phyloP scores from a whole-genome alignment of 2,329 filamentous ascomycete genomes.

The Tolypocladium sp. region DNA sequence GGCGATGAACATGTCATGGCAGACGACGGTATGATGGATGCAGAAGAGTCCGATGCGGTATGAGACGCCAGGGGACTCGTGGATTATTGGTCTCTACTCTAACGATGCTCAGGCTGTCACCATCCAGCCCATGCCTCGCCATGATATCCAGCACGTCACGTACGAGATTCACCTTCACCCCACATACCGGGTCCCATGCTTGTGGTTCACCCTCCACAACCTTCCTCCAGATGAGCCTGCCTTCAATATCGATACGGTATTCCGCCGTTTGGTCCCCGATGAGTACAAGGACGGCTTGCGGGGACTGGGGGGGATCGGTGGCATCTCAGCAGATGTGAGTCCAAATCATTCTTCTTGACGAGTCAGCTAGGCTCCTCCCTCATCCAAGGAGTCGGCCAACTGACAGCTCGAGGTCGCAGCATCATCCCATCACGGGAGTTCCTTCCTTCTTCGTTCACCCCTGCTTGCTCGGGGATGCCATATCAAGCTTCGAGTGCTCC shows the following conservation, averaged over 20 bases:
- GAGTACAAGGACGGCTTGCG: slow-evolving; percentile 54
- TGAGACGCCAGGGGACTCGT: slow-evolving; percentile 5
- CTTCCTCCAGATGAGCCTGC: slow-evolving; percentile 45
- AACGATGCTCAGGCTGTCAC: slow-evolving; percentile 28
- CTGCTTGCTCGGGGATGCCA: slow-evolving; percentile 76
- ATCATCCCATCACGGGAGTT: slow-evolving; percentile 72
- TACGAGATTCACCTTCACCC: slow-evolving; percentile 71
- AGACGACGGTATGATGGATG: slow-evolving; percentile 39
- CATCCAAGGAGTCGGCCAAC: slow-evolving; percentile 12
- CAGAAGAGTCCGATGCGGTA: slow-evolving; percentile 45
- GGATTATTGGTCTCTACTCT: slow-evolving; percentile 10
- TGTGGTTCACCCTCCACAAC: slow-evolving; percentile 63
- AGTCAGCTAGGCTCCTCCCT: slow-evolving; percentile 16
- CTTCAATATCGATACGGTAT: slow-evolving; percentile 59
- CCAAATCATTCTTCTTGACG: slow-evolving; percentile 5
- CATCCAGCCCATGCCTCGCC: slow-evolving; percentile 16
- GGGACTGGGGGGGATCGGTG: slow-evolving; percentile 55
- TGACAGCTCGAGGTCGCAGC: slow-evolving; percentile 41
- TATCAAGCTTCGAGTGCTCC: slow-evolving; percentile 55
- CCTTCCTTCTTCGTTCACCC: slow-evolving; percentile 90
- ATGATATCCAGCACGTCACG: slow-evolving; percentile 40
- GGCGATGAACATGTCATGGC: slow-evolving; percentile 13
- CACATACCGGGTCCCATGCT: slow-evolving; percentile 64
- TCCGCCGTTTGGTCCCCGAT: slow-evolving; percentile 59
- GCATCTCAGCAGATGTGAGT: slow-evolving; percentile 70